Base-by-base conservation (phyloP, 352 stramenopile species). In the Thalassiosira hispida region DNA sequence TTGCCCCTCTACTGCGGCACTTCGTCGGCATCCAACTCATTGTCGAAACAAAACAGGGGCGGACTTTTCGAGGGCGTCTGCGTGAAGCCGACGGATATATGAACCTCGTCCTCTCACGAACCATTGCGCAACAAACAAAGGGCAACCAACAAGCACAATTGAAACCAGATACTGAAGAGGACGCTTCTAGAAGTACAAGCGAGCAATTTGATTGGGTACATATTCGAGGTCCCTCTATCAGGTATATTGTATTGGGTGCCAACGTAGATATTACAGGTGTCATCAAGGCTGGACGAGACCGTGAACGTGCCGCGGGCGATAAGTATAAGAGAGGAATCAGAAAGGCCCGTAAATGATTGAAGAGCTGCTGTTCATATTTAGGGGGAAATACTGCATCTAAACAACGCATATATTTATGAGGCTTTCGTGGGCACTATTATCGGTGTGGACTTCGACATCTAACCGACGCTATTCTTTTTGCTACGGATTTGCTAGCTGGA, bases 231-330 rank as follows among this genome's bases (percentile, higher is more conserved):
- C 63, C 85, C 6, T 83, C 44, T 0, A 86, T 92, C 60, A 73
- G 85, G 57, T 92, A 86, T 63, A 85, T 93, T 73, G 81, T 88
- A 42, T 92, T 92, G 79, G 83, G 85, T 23, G 64, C 77, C 25
- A 77, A 91, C 44, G 59, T 78, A 3, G 68, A 91, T 71, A 38
- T 93, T 9, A 31, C 61, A 11, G 46, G 23, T 0, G 40, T 76
- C 1, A 75, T 93, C 29, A 72, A 64, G 35, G 61, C 44, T 12
- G 83, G 83, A 25, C 44, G 69, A 23, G 83, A 91, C 57, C 62
- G 79, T 20, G 83, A 91, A 67, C 61, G 66, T 40, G 49, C 63
- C 56, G 87, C 85, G 18, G 49, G 47, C 11, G 63, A 89, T n/a
- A 85, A 83, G 29, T 92, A 92, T 53, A 75, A 68, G 56, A 79